A percentile compares a stretch with the other conserved stretches of the same genome.
phyloP scores from a whole-genome alignment of 2,329 filamentous ascomycete species.

The Aspergillus sp. region DNA sequence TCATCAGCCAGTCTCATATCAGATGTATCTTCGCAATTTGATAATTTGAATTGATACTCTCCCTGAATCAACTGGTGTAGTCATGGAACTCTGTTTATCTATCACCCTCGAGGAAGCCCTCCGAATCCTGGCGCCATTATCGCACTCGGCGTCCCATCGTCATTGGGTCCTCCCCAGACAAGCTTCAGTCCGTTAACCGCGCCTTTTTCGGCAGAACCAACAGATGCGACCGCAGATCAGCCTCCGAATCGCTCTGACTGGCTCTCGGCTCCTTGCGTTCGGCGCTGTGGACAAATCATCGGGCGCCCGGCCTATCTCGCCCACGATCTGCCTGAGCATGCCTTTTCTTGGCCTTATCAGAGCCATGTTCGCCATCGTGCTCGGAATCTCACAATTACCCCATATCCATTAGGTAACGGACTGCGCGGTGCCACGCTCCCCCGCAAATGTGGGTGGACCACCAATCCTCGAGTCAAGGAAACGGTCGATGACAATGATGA shows the following conservation, averaged over 20 bases:
- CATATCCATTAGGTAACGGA: slow-evolving; percentile 2
- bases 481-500: neutral
- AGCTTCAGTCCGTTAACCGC: neutral
- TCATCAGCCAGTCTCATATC: neutral
- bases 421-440: slow-evolving; percentile 1
- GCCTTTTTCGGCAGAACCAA: neutral
- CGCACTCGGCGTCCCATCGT: neutral
- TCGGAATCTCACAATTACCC: neutral
- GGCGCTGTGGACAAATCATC: slow-evolving; percentile 9
- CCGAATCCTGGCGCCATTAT: neutral
- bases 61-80: neutral
- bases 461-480: neutral
- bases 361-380: neutral
- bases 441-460: slow-evolving; percentile 5
- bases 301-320: neutral
- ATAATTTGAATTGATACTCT: neutral
- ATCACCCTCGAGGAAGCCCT: neutral
- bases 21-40: neutral
- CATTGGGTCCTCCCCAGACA: neutral
- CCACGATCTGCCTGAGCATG: neutral
- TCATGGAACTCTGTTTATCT: neutral
- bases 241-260: slow-evolving; percentile 5
- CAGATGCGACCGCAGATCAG: neutral
- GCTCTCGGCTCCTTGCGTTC: slow-evolving; percentile 8
- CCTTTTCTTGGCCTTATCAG: slow-evolving; percentile 1